Evolutionary conservation across 2,329 filamentous ascomycete genomes (phyloP).

Genomic region (Penicillium fuscoglaucum): DNA sequence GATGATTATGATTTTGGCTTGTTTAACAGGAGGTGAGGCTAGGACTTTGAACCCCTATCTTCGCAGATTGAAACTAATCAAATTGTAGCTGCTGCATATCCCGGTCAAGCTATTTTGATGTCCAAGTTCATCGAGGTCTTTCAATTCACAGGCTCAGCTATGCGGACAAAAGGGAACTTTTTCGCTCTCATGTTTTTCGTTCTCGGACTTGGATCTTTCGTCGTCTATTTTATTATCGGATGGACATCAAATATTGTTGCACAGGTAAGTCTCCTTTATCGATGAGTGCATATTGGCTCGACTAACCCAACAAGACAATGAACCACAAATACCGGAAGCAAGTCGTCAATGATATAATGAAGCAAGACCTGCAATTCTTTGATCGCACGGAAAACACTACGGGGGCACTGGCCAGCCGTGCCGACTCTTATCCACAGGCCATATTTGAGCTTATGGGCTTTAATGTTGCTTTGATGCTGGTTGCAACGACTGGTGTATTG

Average conservation of each 20-base stretch:
- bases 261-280: conserved; percentile 15
- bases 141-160: neutral
- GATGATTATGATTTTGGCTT: neutral
- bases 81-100: conserved; percentile 44
- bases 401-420: conserved; percentile 30
- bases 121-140: conserved; percentile 26
- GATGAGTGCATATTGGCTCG: neutral
- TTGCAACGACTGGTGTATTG: conserved; percentile 49
- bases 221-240: conserved; percentile 44
- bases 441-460: conserved; percentile 50
- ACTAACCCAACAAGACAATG: conserved; percentile 2
- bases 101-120: conserved; percentile 47
- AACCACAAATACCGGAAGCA: conserved; percentile 21
- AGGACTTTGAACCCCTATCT: no score
- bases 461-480: conserved; percentile 52
- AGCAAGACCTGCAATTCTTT: conserved; percentile 36
- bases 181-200: conserved; percentile 51
- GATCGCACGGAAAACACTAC: conserved; percentile 34
- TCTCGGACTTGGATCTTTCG: conserved; percentile 39
- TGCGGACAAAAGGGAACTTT: conserved; percentile 39
- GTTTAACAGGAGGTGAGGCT: conserved; percentile 3
- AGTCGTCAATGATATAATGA: conserved; percentile 27
- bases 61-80: neutral
- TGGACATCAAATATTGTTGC: conserved; percentile 32
- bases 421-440: conserved; percentile 40